These are phyloP conservation scores for Cercospora janseana DNA, from an alignment of 2,329 filamentous ascomycete genomes.

Conservation along the genomic window DNA sequence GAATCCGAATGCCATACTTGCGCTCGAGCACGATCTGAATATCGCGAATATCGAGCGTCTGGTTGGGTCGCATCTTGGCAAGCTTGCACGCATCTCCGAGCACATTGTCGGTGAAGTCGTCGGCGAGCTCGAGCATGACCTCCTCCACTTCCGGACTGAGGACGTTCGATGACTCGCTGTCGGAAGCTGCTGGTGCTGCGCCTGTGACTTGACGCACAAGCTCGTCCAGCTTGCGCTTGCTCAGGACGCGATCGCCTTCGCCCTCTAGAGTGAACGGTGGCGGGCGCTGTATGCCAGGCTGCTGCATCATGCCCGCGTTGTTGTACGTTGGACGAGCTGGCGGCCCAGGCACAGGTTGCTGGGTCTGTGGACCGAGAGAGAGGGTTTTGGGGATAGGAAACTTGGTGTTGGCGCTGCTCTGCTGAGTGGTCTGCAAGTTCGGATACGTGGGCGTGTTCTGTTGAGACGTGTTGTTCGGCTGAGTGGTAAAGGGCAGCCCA, in stretches of 20 bases:
- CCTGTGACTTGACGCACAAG: conserved; percentile 91
- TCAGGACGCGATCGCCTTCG: conserved; percentile 88
- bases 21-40: conserved; percentile 58
- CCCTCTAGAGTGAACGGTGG: conserved; percentile 85
- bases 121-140: conserved; percentile 84
- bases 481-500: conserved; percentile 27
- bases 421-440: conserved; percentile 28
- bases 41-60: conserved; percentile 76
- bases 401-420: conserved; percentile 54
- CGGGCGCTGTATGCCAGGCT: conserved; percentile 78
- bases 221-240: conserved; percentile 96
- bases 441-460: conserved; percentile 30
- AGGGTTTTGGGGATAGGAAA: conserved; percentile 83
- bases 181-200: conserved; percentile 66
- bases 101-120: conserved; percentile 92
- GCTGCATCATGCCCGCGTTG: conserved; percentile 78
- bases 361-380: conserved; percentile 67
- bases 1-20: conserved; percentile 75
- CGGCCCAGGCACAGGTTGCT: conserved; percentile 71
- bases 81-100: conserved; percentile 83
- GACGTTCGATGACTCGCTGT: conserved; percentile 58
- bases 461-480: conserved; percentile 25
- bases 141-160: conserved; percentile 94
- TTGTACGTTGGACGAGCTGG: conserved; percentile 79
- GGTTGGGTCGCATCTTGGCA: conserved; percentile 87